Percentiles rank a stretch among this genome's conserved stretches.
Conservation (phyloP, 768 basidiomycete genomes). For the Rhizopogon vinicolor region DNA sequence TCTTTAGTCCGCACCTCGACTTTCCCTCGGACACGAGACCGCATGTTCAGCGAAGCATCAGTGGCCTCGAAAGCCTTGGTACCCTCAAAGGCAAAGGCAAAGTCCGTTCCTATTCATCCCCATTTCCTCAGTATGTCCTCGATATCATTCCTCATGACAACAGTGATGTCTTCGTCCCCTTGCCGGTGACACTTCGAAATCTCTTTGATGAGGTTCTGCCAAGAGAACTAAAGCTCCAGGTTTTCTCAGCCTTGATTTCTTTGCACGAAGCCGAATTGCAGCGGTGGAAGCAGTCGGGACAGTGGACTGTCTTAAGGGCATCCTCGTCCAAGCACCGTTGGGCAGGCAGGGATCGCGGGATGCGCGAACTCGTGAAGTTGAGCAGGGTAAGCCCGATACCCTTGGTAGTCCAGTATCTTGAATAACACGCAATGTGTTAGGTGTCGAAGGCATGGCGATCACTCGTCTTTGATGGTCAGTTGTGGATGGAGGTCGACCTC, state of each 20-base stretch:
- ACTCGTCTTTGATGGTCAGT: conserved; percentile 79
- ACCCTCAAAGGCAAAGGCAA: conserved; percentile 33
- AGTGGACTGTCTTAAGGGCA: conserved; percentile 62
- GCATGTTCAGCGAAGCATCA: conserved; percentile 8
- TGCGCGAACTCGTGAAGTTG: conserved; percentile 74
- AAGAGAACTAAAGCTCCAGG: conserved; percentile 59
- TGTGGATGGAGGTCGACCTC: conserved; percentile 72
- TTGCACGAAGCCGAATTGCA: conserved; percentile 58
- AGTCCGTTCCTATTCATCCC: conserved; percentile 60
- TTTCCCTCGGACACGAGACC: neutral
- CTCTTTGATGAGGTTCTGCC: conserved; percentile 72
- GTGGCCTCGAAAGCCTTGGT: conserved; percentile 11
- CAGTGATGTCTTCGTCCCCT: conserved; percentile 47
- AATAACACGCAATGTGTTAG: conserved; percentile 33
- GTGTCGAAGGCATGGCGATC: conserved; percentile 74
- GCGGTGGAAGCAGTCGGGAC: conserved; percentile 35
- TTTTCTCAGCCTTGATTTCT: conserved; percentile 51
- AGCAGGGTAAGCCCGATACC: conserved; percentile 56
- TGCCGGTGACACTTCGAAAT: conserved; percentile 42
- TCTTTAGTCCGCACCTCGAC: neutral
- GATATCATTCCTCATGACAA: conserved; percentile 50
- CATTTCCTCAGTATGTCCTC: conserved; percentile 55
- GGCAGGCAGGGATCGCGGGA: conserved; percentile 70
- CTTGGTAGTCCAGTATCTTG: neutral
- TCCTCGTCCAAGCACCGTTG: conserved; percentile 60